Percentiles rank a stretch among this genome's conserved stretches.
phyloP scores from a whole-genome alignment of 192 early-diverging fungal species.

The Tieghemiomyces parasiticus region DNA sequence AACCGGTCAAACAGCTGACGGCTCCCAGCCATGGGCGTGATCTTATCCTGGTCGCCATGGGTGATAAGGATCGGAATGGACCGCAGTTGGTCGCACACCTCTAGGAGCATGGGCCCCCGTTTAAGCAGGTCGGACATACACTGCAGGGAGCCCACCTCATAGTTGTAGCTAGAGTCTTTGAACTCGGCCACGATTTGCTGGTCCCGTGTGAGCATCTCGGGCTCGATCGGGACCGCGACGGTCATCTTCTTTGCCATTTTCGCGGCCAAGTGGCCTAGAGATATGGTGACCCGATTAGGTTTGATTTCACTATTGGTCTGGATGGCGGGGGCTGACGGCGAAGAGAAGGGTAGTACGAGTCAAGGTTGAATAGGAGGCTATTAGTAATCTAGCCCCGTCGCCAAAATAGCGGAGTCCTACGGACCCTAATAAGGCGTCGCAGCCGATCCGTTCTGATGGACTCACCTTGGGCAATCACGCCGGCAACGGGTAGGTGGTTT shows the following conservation, averaged over 20 bases:
- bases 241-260: background rate
- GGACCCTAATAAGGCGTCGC: no score
- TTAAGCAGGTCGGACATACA: conserved; percentile 14
- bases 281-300: background rate
- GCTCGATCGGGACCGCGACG: background rate
- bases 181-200: conserved; percentile 9
- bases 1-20: conserved; percentile 19
- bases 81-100: conserved; percentile 12
- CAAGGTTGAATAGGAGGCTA: no score
- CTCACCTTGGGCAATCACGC: conserved; percentile 1
- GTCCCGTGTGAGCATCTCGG: conserved; percentile 6
- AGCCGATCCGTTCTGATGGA: no score
- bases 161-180: background rate
- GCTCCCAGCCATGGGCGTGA: conserved; percentile 20
- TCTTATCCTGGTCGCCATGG: conserved; percentile 26
- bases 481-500: background rate
- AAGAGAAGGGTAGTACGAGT: no score
- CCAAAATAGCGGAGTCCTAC: no score
- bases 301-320: background rate
- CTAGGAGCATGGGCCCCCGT: conserved; percentile 14
- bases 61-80: conserved; percentile 23
- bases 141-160: conserved; percentile 7
- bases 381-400: no score
- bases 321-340: conserved; percentile 1
- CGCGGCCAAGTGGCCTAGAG: conserved; percentile 5